Conservation (phyloP, 2,329 filamentous ascomycete species). For the Penicillium capsulatum region DNA sequence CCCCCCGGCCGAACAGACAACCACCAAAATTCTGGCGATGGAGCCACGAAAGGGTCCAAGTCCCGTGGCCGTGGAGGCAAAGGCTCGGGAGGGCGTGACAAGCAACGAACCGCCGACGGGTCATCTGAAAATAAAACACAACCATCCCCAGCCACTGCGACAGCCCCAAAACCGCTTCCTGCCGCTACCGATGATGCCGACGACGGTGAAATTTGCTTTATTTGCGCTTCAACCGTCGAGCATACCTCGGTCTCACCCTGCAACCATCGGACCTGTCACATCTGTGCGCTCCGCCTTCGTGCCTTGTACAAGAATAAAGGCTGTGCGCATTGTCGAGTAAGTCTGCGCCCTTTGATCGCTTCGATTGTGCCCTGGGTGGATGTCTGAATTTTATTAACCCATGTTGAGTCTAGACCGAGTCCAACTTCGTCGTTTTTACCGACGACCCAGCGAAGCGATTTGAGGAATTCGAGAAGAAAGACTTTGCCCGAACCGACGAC, state of each 20-base stretch:
- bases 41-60: constrained; percentile 35
- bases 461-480: constrained; percentile 70
- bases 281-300: constrained; percentile 84
- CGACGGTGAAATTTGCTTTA: constrained; percentile 88
- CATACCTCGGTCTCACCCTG: constrained; percentile 88
- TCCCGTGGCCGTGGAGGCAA: constrained; percentile 32
- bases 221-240: constrained; percentile 85
- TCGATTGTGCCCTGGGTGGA: not conserved
- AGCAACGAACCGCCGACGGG: constrained; percentile 22
- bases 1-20: constrained; percentile 27
- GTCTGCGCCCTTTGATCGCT: constrained; percentile 31
- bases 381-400: not conserved
- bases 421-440: constrained; percentile 79
- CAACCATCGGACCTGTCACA: constrained; percentile 95
- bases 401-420: constrained; percentile 37
- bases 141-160: constrained; percentile 20
- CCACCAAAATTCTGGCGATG: constrained; percentile 23
- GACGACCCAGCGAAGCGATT: constrained; percentile 76
- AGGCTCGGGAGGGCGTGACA: constrained; percentile 33
- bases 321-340: constrained; percentile 89
- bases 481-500: constrained; percentile 74
- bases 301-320: constrained; percentile 95
- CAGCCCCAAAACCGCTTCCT: constrained; percentile 31
- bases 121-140: constrained; percentile 14
- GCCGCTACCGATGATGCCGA: constrained; percentile 46